Percentiles rank a stretch among this genome's conserved stretches.
These are phyloP conservation scores for Endocladia muricata DNA, from an alignment of 31 red algal genomes.

Conservation along the genomic window DNA sequence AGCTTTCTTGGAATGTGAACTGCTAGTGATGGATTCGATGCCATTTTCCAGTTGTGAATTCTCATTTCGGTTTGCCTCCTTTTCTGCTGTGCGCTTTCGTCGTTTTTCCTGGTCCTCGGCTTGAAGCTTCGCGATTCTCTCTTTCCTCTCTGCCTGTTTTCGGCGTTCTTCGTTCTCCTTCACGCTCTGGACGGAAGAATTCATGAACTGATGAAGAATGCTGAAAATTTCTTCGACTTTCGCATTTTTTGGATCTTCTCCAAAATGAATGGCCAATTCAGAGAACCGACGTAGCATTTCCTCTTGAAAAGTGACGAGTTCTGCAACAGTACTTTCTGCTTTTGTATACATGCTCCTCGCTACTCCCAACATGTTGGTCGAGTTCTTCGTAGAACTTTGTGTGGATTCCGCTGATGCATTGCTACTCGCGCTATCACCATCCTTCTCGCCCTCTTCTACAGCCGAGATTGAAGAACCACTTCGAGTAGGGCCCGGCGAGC, in stretches of 20 bases:
- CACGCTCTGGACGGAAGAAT: conserved; percentile 43
- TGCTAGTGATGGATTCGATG: too few species aligned
- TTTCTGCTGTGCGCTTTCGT: not conserved
- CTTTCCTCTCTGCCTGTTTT: conserved; percentile 37
- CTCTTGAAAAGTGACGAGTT: conserved; percentile 48
- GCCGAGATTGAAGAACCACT: not conserved
- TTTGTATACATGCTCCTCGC: conserved; percentile 41
- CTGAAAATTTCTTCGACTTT: conserved; percentile 73
- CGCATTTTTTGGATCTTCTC: conserved; percentile 64
- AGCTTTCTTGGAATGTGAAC: too few species aligned
- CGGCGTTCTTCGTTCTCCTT: conserved; percentile 39
- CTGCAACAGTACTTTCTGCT: conserved; percentile 38
- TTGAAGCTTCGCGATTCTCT: conserved; percentile 32
- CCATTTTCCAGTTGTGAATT: too few species aligned
- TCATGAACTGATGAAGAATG: conserved; percentile 43
- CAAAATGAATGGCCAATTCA: conserved; percentile 47
- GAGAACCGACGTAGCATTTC: conserved; percentile 62
- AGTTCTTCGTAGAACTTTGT: not conserved
- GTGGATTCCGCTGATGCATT: not conserved
- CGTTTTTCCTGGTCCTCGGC: conserved; percentile 43
- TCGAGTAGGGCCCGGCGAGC: too few species aligned
- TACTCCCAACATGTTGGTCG: conserved; percentile 21
- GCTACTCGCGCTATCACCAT: not conserved
- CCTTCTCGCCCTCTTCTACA: not conserved
- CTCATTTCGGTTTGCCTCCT: too few species aligned